Evolutionary conservation across 768 basidiomycete genomes (phyloP), one percentile per base, ranked within the genome.

Genomic region (Leccinum subgranulosum): DNA sequence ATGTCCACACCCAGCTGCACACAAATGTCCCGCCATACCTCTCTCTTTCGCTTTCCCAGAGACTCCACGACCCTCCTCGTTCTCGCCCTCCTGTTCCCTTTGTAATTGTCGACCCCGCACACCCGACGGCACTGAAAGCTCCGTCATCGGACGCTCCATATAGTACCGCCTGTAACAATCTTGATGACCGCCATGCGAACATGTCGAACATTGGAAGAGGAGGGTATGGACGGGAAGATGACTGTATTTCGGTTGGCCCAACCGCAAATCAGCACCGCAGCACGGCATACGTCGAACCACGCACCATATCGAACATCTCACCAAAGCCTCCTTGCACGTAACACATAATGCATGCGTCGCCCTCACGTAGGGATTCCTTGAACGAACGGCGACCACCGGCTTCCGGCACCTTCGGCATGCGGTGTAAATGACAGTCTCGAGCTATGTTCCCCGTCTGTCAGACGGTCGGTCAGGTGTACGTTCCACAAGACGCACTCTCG

Each of bases 1-100:
- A 73, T 93, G 91, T 0, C 91, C 90, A 72, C 90, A 93, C 4
- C 90, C 91, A 45, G 88, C 82, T 14, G 88, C 87, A 72, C 91
- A 92, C 0, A 77, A 79, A 67, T 88, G 85, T 3, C 85, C 89
- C 12, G 63, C 54, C 49, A 73, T 49, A 8, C 48, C 52, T 23
- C 58, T 54, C 21, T 66, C 64, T 34, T 55, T 33, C 11, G 8
- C 15, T 6, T 31, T 46, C 31, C 47, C 63, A 6, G n/a, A 54
- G 9, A 6, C 17, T 46, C 60, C 39, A 21, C 51, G 46, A 8
- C 52, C 55, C 5, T 62, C 65, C n/a, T 61, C 66, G 6, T 45
- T 49, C 31, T 58, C 65, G 0, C 63, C 60, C 4, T 61, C 62
- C 9, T 57, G 58, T 9, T 54, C 64, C 55, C 67, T 64, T 59